Percentiles rank a stretch among this genome's conserved stretches.
Conservation (phyloP, 2,329 filamentous ascomycete species). For the Xylariomycetidae sp. region DNA sequence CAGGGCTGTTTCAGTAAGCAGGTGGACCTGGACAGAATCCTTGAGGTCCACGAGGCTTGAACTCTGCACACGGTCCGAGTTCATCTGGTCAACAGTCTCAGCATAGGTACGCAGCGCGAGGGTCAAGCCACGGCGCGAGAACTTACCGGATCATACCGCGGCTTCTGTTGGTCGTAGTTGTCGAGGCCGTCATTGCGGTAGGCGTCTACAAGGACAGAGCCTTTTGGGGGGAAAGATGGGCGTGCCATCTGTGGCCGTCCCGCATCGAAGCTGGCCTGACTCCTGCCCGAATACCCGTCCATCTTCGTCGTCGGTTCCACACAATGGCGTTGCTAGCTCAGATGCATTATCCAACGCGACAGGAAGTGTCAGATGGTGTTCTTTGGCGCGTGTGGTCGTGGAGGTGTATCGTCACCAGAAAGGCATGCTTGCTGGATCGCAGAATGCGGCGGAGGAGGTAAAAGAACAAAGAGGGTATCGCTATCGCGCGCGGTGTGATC, state of each 20-base stretch:
- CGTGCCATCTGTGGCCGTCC: slow-evolving; percentile 15
- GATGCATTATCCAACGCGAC: slow-evolving; percentile 19
- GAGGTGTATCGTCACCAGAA: too few relatives aligned
- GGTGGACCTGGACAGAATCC: slow-evolving; percentile 77
- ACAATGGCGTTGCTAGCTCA: slow-evolving; percentile 12
- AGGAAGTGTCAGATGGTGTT: too few relatives aligned
- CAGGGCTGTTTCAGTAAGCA: slow-evolving; percentile 89
- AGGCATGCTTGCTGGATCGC: too few relatives aligned
- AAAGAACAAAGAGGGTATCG: too few relatives aligned
- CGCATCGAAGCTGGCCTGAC: slow-evolving; percentile 19
- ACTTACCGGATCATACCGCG: slow-evolving; percentile 53
- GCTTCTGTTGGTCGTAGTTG: slow-evolving; percentile 47
- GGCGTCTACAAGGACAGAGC: slow-evolving; percentile 50
- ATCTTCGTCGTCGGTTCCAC: slow-evolving; percentile 22
- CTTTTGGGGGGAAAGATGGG: slow-evolving; percentile 31
- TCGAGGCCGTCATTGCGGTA: slow-evolving; percentile 51
- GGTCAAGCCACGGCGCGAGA: background rate
- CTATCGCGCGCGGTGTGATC: too few relatives aligned
- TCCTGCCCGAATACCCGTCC: slow-evolving; percentile 18
- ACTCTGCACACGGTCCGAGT: slow-evolving; percentile 45
- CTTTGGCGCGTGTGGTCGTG: too few relatives aligned
- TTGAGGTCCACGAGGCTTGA: slow-evolving; percentile 55
- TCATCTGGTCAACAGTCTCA: slow-evolving; percentile 35
- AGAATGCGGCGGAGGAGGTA: too few relatives aligned
- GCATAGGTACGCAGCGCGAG: background rate